These are phyloP conservation scores for Polysphondylium violaceum DNA, from an alignment of 78 protist species.

Conservation along the genomic window DNA sequence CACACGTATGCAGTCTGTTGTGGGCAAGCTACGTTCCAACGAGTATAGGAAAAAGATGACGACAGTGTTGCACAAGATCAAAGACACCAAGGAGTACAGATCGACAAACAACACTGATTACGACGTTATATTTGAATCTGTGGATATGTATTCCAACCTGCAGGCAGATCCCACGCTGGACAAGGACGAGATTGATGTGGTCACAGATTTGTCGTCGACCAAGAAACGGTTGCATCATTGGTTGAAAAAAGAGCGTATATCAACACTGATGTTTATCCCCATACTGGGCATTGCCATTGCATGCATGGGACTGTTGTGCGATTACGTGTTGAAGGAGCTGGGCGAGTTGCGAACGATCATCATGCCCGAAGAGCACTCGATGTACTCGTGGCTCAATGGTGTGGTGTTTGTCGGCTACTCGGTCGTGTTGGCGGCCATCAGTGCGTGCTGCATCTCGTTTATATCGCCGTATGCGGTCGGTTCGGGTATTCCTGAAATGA, in stretches of 20 bases:
- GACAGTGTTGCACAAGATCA: conserved; percentile 52
- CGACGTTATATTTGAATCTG: conserved; percentile 77
- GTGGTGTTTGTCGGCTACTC: conserved; percentile 36
- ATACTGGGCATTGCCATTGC: conserved; percentile 37
- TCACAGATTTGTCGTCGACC: conserved; percentile 27
- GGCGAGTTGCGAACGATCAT: neutral
- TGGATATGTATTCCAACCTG: conserved; percentile 76
- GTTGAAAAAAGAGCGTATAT: conserved; percentile 72
- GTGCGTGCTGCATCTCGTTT: conserved; percentile 45
- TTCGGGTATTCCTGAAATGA: conserved; percentile 94
- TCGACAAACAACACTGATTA: conserved; percentile 61
- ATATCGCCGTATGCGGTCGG: conserved; percentile 84
- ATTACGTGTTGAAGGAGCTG: conserved; percentile 18
- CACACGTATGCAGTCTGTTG: conserved; percentile 38
- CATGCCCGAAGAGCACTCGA: neutral
- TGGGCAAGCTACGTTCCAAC: conserved; percentile 49
- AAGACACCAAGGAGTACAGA: conserved; percentile 66
- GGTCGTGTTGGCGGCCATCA: conserved; percentile 13
- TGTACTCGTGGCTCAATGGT: conserved; percentile 21
- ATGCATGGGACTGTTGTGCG: conserved; percentile 52
- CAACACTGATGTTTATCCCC: conserved; percentile 52
- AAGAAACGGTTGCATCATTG: conserved; percentile 45
- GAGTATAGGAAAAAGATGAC: conserved; percentile 73
- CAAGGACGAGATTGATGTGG: conserved; percentile 42
- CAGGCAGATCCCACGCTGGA: conserved; percentile 74